These are phyloP conservation scores for Penicillium canescens DNA, from an alignment of 495 filamentous ascomycete species.

Conservation along the genomic window DNA sequence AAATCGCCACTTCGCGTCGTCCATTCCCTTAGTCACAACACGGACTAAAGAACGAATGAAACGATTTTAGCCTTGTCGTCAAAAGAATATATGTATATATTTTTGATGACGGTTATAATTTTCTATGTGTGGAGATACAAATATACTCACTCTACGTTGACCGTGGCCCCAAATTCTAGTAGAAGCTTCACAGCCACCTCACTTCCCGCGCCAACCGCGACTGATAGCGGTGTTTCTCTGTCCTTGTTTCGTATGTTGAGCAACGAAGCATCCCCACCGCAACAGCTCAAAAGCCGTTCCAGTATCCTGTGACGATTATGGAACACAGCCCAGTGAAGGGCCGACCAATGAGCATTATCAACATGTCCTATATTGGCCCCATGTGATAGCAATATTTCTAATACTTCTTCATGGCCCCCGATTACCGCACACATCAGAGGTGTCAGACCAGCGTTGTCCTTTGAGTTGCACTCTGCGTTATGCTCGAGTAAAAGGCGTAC, in stretches of 20 bases:
- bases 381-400: background rate
- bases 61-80: background rate
- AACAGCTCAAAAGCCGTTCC: background rate
- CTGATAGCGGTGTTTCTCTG: background rate
- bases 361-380: background rate
- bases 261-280: background rate
- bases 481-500: background rate
- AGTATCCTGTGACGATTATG: background rate
- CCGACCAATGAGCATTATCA: background rate
- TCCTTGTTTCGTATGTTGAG: constrained; percentile 1
- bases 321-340: background rate
- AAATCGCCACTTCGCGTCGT: background rate
- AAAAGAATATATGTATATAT: background rate
- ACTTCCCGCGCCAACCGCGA: background rate
- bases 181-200: background rate
- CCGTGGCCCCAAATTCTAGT: background rate
- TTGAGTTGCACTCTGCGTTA: background rate
- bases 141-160: background rate
- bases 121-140: too few relatives aligned
- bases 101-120: too few relatives aligned
- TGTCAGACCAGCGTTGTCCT: background rate
- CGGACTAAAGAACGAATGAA: background rate
- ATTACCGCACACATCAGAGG: background rate
- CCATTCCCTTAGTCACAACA: background rate
- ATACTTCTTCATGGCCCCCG: background rate